Evolutionary conservation across 331 rosid species (phyloP), one percentile per base, ranked within the genome.

Genomic region (Rosa hybrid): DNA sequence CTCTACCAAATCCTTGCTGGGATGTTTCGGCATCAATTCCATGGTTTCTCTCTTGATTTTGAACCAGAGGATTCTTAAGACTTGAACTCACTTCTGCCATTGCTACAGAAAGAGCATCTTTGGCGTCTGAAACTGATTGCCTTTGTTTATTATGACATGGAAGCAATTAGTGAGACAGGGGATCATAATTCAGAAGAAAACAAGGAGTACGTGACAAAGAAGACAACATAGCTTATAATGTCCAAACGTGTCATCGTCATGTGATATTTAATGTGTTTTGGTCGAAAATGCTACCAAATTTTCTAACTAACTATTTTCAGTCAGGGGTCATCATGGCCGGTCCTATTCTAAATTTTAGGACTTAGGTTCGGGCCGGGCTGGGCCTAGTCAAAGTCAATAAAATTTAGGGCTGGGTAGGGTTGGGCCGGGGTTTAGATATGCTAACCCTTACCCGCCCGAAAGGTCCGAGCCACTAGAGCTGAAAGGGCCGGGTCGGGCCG

Each of bases 21-120:
- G 72, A 62, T 62, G 69, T 45, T 76, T 62, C 46, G 20, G 12
- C 71, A 27, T 62, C 72, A 1, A 59, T 14, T 75, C 23, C 78
- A 39, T 41, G 16, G 50, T 57, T 69, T 45, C 57, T 42, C 6
- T 21, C 57, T 46, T 72, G 25, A 20, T 75, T 25, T 59, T 14
- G 34, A 76, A 76, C 34, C 8, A 62, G 72, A 76, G 60, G 72
- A 45, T n/a, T 60, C 18, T 14, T 2, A 23, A 41, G 41, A 59
- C 44, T 42, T 8, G 78, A 42, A 44, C 57, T 75, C 56, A 21
- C 78, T 75, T 75, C 56, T 41, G 78, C 78, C 70, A 75, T 75
- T 59, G 21, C 42, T 11, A 17, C 18, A 68, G 7, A 56, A 74
- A 7, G 46, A 57, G 41, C 54, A 57, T 56, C 53, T 75, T 74